A percentile compares a stretch with the other conserved stretches of the same genome.
Conservation (phyloP, 2,329 filamentous ascomycete species). For the Fusarium pseudocircinatum region DNA sequence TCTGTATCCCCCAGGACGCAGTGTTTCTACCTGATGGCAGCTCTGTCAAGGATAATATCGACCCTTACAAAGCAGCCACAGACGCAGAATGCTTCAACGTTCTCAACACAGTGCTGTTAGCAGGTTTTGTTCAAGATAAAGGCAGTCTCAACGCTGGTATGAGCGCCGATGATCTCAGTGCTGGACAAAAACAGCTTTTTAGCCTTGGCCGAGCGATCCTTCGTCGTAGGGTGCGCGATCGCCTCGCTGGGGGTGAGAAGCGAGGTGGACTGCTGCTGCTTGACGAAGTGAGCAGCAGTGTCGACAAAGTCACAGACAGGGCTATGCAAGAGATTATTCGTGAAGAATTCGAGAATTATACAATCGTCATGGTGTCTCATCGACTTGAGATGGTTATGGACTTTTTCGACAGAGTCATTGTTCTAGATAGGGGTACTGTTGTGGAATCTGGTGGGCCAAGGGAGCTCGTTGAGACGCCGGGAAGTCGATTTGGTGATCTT, state of each 20-base stretch:
- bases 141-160: constrained; percentile 53
- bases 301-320: constrained; percentile 54
- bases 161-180: constrained; percentile 59
- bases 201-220: constrained; percentile 69
- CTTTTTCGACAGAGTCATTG: constrained; percentile 59
- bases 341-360: constrained; percentile 55
- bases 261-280: constrained; percentile 49
- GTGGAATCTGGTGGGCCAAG: constrained; percentile 51
- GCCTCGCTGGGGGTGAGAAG: constrained; percentile 18
- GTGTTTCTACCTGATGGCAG: constrained; percentile 60
- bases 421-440: constrained; percentile 59
- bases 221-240: constrained; percentile 42
- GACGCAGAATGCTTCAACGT: constrained; percentile 48
- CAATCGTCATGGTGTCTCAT: constrained; percentile 63
- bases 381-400: constrained; percentile 61
- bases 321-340: constrained; percentile 54
- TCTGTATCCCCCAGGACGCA: constrained; percentile 64
- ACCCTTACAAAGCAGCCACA: constrained; percentile 49
- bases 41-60: constrained; percentile 55
- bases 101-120: constrained; percentile 50
- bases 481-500: constrained; percentile 46
- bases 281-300: constrained; percentile 56
- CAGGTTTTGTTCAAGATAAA: constrained; percentile 44
- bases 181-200: constrained; percentile 72
- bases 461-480: constrained; percentile 36